Conservation (phyloP, 306 rosid species). For the Lablab purpureus region DNA sequence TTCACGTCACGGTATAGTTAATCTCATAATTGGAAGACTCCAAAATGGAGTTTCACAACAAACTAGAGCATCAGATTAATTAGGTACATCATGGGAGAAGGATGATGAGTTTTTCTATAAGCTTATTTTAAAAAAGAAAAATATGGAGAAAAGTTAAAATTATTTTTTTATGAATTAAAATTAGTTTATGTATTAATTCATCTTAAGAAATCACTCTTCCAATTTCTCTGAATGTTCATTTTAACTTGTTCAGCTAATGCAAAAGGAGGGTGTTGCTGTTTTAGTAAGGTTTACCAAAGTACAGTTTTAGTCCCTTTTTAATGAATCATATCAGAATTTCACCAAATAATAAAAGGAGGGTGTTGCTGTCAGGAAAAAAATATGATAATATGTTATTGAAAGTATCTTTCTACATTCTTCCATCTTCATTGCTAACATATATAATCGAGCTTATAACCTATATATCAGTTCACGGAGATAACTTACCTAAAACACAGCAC, state of each 20-base stretch:
- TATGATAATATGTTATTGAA: neutral
- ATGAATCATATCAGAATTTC: neutral
- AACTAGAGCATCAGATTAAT: neutral
- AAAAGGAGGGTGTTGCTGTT: too few relatives aligned
- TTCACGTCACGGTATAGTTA: neutral
- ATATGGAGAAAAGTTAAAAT: too few relatives aligned
- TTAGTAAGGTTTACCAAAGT: too few relatives aligned
- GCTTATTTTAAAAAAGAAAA: too few relatives aligned
- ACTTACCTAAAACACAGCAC: neutral
- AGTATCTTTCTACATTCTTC: neutral
- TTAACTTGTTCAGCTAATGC: too few relatives aligned
- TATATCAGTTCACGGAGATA: neutral
- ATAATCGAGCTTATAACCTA: neutral
- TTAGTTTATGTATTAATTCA: too few relatives aligned
- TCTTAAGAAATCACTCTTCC: too few relatives aligned
- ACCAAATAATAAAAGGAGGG: neutral
- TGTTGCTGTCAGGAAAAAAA: neutral
- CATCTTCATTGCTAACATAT: neutral
- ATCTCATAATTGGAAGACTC: neutral
- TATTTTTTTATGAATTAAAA: too few relatives aligned
- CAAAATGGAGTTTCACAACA: neutral
- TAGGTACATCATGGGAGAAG: conserved; percentile 1
- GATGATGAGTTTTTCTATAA: too few relatives aligned
- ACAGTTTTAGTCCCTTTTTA: neutral
- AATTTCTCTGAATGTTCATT: too few relatives aligned